Conservation (phyloP, 768 basidiomycete species). For the Baorangia bicolor region DNA sequence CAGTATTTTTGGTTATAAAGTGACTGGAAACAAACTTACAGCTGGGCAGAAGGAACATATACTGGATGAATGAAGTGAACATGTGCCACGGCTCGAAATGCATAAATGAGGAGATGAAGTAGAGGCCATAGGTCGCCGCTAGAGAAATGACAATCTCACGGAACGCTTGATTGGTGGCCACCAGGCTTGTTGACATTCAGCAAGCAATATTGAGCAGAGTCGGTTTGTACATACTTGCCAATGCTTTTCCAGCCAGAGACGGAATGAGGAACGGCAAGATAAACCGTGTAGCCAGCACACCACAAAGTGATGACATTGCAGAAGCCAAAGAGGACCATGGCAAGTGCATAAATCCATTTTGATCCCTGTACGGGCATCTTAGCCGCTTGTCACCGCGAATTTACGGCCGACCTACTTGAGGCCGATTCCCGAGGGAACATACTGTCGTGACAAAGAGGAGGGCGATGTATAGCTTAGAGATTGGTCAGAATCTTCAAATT, state of each 20-base stretch:
- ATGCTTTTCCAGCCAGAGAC: slow-evolving; percentile 74
- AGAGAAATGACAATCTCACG: slow-evolving; percentile 84
- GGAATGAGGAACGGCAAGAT: slow-evolving; percentile 75
- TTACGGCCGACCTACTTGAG: slow-evolving; percentile 44
- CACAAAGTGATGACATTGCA: slow-evolving; percentile 79
- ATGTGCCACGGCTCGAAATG: slow-evolving; percentile 97
- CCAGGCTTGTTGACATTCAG: slow-evolving; percentile 44
- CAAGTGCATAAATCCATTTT: slow-evolving; percentile 77
- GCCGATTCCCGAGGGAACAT: slow-evolving; percentile 90
- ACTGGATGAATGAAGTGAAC: slow-evolving; percentile 90
- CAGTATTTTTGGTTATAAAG: slow-evolving; percentile 2
- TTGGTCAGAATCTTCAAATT: slow-evolving; percentile 22
- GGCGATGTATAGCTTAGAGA: slow-evolving; percentile 69
- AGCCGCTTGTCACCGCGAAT: not conserved
- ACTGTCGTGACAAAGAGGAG: slow-evolving; percentile 80
- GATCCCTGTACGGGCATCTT: slow-evolving; percentile 52
- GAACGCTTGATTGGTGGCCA: slow-evolving; percentile 65
- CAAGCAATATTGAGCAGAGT: slow-evolving; percentile 7
- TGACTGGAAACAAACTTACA: slow-evolving; percentile 40
- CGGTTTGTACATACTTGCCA: slow-evolving; percentile 50
- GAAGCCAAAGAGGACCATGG: slow-evolving; percentile 76
- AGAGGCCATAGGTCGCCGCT: slow-evolving; percentile 76
- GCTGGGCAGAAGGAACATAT: slow-evolving; percentile 85
- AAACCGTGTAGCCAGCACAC: slow-evolving; percentile 91
- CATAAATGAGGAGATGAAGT: slow-evolving; percentile 82